phyloP scores from a whole-genome alignment of 2,329 filamentous ascomycete species.

The Cladophialophora psammophila region DNA sequence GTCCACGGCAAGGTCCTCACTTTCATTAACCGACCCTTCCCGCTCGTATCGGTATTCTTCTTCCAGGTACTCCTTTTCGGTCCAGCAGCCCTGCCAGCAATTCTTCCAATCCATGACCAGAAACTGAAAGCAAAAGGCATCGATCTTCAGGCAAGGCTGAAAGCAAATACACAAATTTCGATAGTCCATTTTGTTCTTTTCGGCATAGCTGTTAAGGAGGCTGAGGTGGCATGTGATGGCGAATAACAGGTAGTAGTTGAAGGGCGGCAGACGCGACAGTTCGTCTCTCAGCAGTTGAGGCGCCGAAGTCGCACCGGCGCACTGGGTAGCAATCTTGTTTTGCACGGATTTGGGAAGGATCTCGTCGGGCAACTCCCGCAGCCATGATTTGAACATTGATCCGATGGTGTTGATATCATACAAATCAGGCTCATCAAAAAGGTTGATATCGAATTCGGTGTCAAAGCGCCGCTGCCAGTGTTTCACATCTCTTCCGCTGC shows the following conservation, averaged over 20 bases:
- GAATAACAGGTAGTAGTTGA: slow-evolving; percentile 97
- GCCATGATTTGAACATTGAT: slow-evolving; percentile 95
- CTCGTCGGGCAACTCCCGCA: slow-evolving; percentile 92
- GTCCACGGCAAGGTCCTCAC: slow-evolving; percentile 47
- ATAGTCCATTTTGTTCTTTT: slow-evolving; percentile 98
- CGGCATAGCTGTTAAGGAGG: slow-evolving; percentile 85
- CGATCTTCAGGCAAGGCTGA: slow-evolving; percentile 95
- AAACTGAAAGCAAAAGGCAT: slow-evolving; percentile 93
- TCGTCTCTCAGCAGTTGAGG: slow-evolving; percentile 89
- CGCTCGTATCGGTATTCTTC: slow-evolving; percentile 49
- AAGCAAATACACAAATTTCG: slow-evolving; percentile 96
- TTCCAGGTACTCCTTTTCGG: slow-evolving; percentile 80
- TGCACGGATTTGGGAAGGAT: slow-evolving; percentile 87
- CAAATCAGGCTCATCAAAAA: slow-evolving; percentile 84
- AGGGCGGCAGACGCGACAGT: slow-evolving; percentile 90
- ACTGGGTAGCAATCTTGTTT: slow-evolving; percentile 79
- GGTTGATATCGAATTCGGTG: slow-evolving; percentile 82
- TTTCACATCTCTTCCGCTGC: slow-evolving; percentile 87
- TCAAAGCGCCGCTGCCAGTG: slow-evolving; percentile 94
- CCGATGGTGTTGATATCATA: slow-evolving; percentile 97
- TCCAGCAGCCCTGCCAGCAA: slow-evolving; percentile 96
- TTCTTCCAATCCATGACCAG: slow-evolving; percentile 94
- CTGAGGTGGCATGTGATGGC: slow-evolving; percentile 97
- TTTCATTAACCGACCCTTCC: slow-evolving; percentile 42
- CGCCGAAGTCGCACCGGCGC: slow-evolving; percentile 77